These are phyloP conservation scores for Kuraishia hungarica DNA, from an alignment of 805 yeast species.

Conservation along the genomic window DNA sequence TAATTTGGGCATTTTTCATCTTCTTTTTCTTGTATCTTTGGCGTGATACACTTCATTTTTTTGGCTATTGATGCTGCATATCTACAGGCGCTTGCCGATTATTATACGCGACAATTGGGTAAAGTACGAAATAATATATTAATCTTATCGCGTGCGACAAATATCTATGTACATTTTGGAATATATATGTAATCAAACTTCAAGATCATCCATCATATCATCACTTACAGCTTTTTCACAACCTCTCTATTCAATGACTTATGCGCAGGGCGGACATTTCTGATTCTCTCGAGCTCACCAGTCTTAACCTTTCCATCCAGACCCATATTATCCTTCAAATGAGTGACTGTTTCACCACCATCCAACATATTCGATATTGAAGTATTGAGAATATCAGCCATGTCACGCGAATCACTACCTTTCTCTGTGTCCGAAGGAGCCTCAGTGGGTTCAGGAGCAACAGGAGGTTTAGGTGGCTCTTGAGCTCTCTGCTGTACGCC, in stretches of 20 bases:
- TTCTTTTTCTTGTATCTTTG: too few species aligned
- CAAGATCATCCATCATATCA: too few species aligned
- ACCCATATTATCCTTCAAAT: conserved; percentile 1
- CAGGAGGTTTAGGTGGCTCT: not conserved
- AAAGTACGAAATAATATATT: not conserved
- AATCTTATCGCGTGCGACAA: not conserved
- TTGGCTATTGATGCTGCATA: too few species aligned
- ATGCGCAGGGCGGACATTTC: not conserved
- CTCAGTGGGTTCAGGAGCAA: not conserved
- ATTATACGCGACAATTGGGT: not conserved
- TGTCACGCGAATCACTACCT: not conserved
- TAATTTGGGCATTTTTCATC: too few species aligned
- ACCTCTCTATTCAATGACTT: not conserved
- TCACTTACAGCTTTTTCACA: not conserved
- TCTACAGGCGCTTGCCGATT: too few species aligned
- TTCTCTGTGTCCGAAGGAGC: not conserved
- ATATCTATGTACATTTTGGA: not conserved
- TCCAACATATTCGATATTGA: conserved; percentile 1
- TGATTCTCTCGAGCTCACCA: not conserved
- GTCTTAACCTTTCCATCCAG: not conserved
- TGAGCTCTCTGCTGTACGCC: not conserved
- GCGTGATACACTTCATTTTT: not conserved
- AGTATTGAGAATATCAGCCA: conserved; percentile 1
- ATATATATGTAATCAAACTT: too few species aligned
- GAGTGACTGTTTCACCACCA: conserved; percentile 2